Evolutionary conservation across 805 yeast genomes (phyloP), one percentile per base, ranked within the genome.

Genomic region (Nakazawaea anatomiae): DNA sequence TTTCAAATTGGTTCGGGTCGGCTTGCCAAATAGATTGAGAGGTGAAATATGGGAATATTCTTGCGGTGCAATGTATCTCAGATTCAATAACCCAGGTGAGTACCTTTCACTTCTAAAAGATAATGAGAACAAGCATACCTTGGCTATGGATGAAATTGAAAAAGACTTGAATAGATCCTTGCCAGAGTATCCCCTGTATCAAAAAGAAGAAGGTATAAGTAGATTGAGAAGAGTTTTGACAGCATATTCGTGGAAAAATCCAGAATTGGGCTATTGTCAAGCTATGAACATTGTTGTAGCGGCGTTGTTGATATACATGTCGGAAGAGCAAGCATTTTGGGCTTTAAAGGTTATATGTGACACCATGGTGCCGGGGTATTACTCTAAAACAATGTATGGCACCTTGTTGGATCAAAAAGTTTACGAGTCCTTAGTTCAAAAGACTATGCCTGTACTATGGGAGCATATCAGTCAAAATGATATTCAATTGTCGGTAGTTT

Each of bases 241-340:
- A 0, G 97, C 97, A 0, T 94, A 91, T 62, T 88, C 97, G 0
- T 94, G 98, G 97, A 88, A 87, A 57, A 90, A 91, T 64, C 97
- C 96, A 0, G 96, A 92, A 41, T 89, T 94, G 29, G 99, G 99
- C 0, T 94, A 94, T 66, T 94, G 99, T 65, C 99, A 94, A 67
- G 99, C 98, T 1, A 94, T 95, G 99, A 94, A 94, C 64, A 94
- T 94, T 47, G 90, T 87, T 7, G 82, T 80, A 1, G 96, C 96
- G 1, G 91, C 89, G 0, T 65, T 87, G 48, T 68, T 87, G 53
- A 86, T 86, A 39, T 87, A 82, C 64, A 90, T 89, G 86, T 86
- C 95, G 7, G 99, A 94, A 66, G 99, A 92, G 57, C 98, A 94
- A 67, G 98, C 97, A 0, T 94, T 89, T 62, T 94, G 98, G 98